These are phyloP conservation scores for Sisymbrium altissimum DNA, from an alignment of 345 rosid genomes.

Conservation along the genomic window DNA sequence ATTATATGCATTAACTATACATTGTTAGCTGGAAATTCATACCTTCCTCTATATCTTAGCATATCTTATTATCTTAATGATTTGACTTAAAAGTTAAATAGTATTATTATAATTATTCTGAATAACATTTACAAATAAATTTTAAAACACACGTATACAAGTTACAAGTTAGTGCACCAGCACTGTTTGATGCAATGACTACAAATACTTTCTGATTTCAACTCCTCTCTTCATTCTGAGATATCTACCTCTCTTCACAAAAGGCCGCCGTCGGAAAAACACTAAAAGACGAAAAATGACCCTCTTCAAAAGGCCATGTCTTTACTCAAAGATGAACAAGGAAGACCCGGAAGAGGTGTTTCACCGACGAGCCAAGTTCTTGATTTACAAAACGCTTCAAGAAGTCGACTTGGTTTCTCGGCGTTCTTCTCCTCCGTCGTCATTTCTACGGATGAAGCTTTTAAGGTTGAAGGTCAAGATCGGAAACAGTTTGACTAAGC, in stretches of 20 bases:
- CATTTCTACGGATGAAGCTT: constrained; percentile 49
- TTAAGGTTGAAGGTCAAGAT: constrained; percentile 55
- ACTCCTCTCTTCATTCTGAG: background rate
- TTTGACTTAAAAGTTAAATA: constrained; percentile 15
- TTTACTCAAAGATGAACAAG: constrained; percentile 60
- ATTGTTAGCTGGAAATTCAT: constrained; percentile 25
- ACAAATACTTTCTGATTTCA: constrained; percentile 35
- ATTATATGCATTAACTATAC: background rate
- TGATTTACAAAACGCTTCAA: constrained; percentile 63
- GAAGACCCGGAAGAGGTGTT: constrained; percentile 65
- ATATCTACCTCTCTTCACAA: background rate
- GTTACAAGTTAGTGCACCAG: constrained; percentile 38
- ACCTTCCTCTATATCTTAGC: background rate
- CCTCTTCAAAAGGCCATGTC: constrained; percentile 28
- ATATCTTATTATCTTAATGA: background rate
- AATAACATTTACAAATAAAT: background rate
- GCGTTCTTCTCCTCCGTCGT: constrained; percentile 27
- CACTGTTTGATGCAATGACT: constrained; percentile 36
- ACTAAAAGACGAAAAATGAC: constrained; percentile 37
- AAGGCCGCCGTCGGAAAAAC: background rate
- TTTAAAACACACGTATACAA: constrained; percentile 14
- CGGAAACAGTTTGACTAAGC: constrained; percentile 53
- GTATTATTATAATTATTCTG: background rate
- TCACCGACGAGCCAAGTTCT: constrained; percentile 70
- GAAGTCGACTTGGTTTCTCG: constrained; percentile 41